Percentiles rank a stretch among this genome's conserved stretches.
Evolutionary conservation across 2,329 filamentous ascomycete genomes (phyloP).

Genomic region (Cercospora sp.): DNA sequence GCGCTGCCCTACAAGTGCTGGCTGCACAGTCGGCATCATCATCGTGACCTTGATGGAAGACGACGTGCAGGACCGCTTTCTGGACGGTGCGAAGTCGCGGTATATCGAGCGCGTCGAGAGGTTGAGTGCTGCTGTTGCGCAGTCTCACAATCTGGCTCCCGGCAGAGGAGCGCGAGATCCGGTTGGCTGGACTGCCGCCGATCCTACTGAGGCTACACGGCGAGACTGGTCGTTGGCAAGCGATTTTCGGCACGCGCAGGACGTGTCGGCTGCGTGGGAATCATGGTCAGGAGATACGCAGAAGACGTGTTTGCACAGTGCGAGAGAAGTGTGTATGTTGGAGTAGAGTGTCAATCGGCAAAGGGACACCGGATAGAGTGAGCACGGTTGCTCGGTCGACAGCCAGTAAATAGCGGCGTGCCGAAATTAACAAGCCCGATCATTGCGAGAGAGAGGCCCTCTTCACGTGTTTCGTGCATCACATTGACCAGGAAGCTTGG

Average conservation of each 20-base stretch:
- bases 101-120: slow-evolving; percentile 30
- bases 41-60: background rate
- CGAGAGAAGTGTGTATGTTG: background rate
- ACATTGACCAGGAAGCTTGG: background rate
- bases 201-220: background rate
- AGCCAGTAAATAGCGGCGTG: background rate
- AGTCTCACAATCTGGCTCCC: slow-evolving; percentile 12
- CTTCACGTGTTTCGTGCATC: background rate
- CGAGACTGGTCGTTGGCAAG: background rate
- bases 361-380: background rate
- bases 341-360: background rate
- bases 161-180: background rate
- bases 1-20: background rate
- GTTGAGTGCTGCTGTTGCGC: slow-evolving; percentile 15
- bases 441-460: background rate
- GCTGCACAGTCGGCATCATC: background rate
- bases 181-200: background rate
- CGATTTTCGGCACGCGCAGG: background rate
- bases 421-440: background rate
- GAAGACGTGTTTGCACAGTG: background rate
- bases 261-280: background rate
- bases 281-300: background rate
- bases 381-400: slow-evolving; percentile 1
- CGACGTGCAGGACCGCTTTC: background rate
- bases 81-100: slow-evolving; percentile 29